Base-by-base conservation (phyloP, 306 rosid genomes). In the Rosa rugosa region DNA sequence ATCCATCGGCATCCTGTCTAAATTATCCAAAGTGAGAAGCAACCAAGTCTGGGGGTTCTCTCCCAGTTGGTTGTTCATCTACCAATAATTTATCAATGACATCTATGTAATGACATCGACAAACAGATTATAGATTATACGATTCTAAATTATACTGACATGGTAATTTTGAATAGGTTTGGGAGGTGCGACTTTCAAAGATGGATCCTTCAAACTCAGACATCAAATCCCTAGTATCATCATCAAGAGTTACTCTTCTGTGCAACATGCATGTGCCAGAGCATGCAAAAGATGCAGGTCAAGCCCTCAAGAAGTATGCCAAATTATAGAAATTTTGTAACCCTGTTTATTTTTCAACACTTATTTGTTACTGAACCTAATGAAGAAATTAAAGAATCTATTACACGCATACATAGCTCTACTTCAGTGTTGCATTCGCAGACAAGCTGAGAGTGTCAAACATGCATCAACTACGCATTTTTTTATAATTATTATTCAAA, bases 111-210 rank as follows among this genome's bases (percentile, higher is more conserved):
- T 12, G 27, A 10, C 17, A 45, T 49, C 2, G n/a, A 72, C 54
- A 1, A 11, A 51, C 3, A 2, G 70, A 27, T 44, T 8, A 25
- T 47, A 2, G 70, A 27, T 44, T 8, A 25, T 47, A 45, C n/a
- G 0, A 6, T 62, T 75, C 34, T 17, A 31, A 6, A 11, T 16
- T 75, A 20, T 11, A 8, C 10, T 23, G 63, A 34, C 17, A 42
- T 78, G 78, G 16, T 6, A 45, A 49, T 25, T 71, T 49, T 63
- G 49, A 54, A 51, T 76, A 87, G 88, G 98, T 94, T 71, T 94
- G 98, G 99, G 97, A 92, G 71, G 99, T 88, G 41, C 56, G 38
- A 54, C 63, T 95, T 38, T 85, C 87, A 91, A 95, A 95, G 87
- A 79, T 80, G 72, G 85, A 85, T 86, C 91, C 92, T 79, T 86